Evolutionary conservation across 1,284 basidiomycete genomes (phyloP).

Genomic region (Cutaneotrichosporon sp.): DNA sequence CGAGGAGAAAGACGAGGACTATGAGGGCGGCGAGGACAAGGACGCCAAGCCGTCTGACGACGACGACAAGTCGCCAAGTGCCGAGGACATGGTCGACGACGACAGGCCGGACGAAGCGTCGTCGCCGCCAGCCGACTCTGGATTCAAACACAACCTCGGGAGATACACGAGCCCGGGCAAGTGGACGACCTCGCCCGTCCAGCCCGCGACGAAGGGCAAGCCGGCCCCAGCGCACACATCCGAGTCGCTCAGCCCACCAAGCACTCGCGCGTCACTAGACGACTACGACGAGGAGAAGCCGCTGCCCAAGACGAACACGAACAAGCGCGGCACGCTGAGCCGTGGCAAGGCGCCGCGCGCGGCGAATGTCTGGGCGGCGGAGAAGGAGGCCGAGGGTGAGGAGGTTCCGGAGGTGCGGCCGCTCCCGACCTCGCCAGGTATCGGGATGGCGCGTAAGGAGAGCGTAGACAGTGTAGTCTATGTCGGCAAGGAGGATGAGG

Average conservation of each 20-base stretch:
- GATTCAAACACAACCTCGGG: slow-evolving; percentile 8
- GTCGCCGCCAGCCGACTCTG: slow-evolving; percentile 7
- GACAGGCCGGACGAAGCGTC: slow-evolving; percentile 8
- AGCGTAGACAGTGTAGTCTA: slow-evolving; percentile 25
- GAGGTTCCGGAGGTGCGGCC: slow-evolving; percentile 1
- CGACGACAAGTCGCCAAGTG: neutral
- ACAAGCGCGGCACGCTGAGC: slow-evolving; percentile 21
- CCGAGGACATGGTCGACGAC: neutral
- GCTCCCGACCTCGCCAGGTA: neutral
- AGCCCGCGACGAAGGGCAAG: slow-evolving; percentile 25
- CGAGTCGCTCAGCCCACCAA: slow-evolving; percentile 20
- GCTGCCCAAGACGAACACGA: slow-evolving; percentile 8
- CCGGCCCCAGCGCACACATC: slow-evolving; percentile 23
- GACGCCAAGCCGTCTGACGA: slow-evolving; percentile 1
- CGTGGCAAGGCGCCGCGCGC: slow-evolving; percentile 26
- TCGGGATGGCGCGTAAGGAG: slow-evolving; percentile 26
- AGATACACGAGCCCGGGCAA: slow-evolving; percentile 17
- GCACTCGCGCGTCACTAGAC: slow-evolving; percentile 17
- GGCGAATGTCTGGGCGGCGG: slow-evolving; percentile 18
- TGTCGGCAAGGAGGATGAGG: slow-evolving; percentile 11
- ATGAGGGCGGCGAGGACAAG: slow-evolving; percentile 4
- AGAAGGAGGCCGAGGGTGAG: slow-evolving; percentile 19
- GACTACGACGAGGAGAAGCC: slow-evolving; percentile 8
- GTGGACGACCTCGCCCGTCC: slow-evolving; percentile 21
- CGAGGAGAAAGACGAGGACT: neutral